phyloP scores from a whole-genome alignment of 140 eudicot species.

The Flaveria floridana region DNA sequence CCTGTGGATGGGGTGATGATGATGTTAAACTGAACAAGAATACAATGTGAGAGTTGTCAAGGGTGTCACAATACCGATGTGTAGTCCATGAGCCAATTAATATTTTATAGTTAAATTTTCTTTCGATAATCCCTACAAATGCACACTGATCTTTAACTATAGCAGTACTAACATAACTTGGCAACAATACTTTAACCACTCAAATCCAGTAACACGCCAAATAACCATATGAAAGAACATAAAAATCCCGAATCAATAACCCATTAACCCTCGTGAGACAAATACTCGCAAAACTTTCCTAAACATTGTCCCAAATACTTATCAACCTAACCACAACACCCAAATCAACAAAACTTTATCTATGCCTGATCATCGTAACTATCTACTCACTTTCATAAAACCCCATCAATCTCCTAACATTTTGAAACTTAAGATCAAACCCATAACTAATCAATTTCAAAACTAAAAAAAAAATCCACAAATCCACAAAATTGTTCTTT shows the following conservation, averaged over 20 bases:
- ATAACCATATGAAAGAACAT: too few relatives aligned
- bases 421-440: background rate
- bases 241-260: too few relatives aligned
- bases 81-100: too few relatives aligned
- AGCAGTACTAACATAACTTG: background rate
- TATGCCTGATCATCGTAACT: background rate
- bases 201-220: too few relatives aligned
- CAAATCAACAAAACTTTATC: background rate
- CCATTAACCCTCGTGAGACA: too few relatives aligned
- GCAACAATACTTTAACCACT: background rate
- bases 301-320: background rate
- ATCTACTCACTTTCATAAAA: background rate
- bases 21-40: too few relatives aligned
- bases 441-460: background rate
- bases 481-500: too few relatives aligned
- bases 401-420: background rate
- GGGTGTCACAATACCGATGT: background rate
- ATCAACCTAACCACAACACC: background rate
- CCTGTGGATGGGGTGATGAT: too few relatives aligned
- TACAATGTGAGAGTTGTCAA: background rate
- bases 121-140: background rate
- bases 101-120: background rate
- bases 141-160: background rate
- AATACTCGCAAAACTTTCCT: too few relatives aligned
- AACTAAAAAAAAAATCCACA: background rate